Base-by-base conservation (phyloP, 1,284 basidiomycete genomes). In the Cryptococcus sp. region DNA sequence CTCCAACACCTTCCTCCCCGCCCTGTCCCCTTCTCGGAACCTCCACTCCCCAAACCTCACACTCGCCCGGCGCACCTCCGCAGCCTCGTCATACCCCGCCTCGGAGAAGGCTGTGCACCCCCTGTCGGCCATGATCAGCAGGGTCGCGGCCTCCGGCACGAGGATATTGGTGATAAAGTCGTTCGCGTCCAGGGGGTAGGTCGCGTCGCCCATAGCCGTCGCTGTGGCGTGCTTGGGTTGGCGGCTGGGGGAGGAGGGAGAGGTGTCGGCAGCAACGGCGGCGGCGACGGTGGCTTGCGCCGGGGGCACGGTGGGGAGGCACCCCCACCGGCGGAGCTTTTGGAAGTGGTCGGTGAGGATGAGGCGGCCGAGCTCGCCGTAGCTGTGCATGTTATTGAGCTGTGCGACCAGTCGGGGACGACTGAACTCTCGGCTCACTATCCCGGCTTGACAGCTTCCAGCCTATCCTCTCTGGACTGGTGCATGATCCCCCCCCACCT, bases 111-210 rank as follows among this genome's bases (percentile, higher is more conserved):
- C n/a, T 13, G 16, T 54, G 24, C 58, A 57, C 11, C 57, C 64
- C 8, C 62, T 44, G 62, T 76, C 72, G 6, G 59, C 44, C 69
- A 69, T 69, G 59, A 76, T 72, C 40, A 77, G 63, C 15, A 67
- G 50, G 28, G 68, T 63, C 2, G 67, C 63, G 0, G 68, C 66
- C 59, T 77, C 76, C 43, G 74, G 72, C 0, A 76, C 66, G 16
- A 77, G 63, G 11, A 77, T 66, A 50, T 67, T 58, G 11, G 58
- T 38, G 52, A 75, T 63, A 51, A 71, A 73, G 36, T 76, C 72
- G 23, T 62, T 23, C 8, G 57, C 36, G 0, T 59, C 57, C 6
- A 77, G 62, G 0, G 71, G 70, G 16, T 56, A 48, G 51, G 61
- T 60, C 11, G 28, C 28, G 28, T 33, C 28, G 28, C 28, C 28